A percentile compares a stretch with the other conserved stretches of the same genome.
These are phyloP conservation scores for Wickerhamomyces kurtzmanii DNA, from an alignment of 805 yeast genomes.

Conservation along the genomic window DNA sequence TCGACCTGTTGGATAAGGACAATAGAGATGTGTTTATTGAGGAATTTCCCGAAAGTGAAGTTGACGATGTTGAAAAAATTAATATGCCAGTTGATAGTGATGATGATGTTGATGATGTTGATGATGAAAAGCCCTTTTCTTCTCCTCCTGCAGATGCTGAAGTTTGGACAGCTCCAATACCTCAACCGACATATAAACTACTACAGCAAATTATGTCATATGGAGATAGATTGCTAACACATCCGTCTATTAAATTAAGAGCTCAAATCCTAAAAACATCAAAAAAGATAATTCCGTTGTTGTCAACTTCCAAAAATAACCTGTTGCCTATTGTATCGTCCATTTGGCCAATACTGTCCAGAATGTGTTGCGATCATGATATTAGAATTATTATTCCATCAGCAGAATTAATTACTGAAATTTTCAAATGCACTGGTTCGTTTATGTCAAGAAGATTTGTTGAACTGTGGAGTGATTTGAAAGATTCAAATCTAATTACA, in stretches of 20 bases:
- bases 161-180: conserved; percentile 60
- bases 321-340: conserved; percentile 42
- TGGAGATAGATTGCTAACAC: conserved; percentile 62
- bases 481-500: conserved; percentile 6
- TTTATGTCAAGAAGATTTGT: conserved; percentile 37
- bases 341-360: conserved; percentile 37
- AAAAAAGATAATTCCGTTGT: conserved; percentile 33
- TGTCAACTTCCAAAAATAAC: conserved; percentile 37
- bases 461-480: conserved; percentile 30
- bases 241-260: conserved; percentile 48
- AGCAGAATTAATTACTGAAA: conserved; percentile 14
- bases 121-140: conserved; percentile 8
- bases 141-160: no score
- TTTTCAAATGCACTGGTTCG: conserved; percentile 29
- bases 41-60: conserved; percentile 27
- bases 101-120: conserved; percentile 21
- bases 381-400: conserved; percentile 19
- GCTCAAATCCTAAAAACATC: conserved; percentile 46
- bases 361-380: conserved; percentile 12
- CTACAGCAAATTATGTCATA: conserved; percentile 56
- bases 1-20: conserved; percentile 29
- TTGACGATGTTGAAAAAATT: conserved; percentile 26
- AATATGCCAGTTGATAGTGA: conserved; percentile 23
- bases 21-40: conserved; percentile 20
- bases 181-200: conserved; percentile 46